Percentiles rank a stretch among this genome's conserved stretches.
phyloP scores from a whole-genome alignment of 2,329 filamentous ascomycete species.

The Sclerotinia subarctica region DNA sequence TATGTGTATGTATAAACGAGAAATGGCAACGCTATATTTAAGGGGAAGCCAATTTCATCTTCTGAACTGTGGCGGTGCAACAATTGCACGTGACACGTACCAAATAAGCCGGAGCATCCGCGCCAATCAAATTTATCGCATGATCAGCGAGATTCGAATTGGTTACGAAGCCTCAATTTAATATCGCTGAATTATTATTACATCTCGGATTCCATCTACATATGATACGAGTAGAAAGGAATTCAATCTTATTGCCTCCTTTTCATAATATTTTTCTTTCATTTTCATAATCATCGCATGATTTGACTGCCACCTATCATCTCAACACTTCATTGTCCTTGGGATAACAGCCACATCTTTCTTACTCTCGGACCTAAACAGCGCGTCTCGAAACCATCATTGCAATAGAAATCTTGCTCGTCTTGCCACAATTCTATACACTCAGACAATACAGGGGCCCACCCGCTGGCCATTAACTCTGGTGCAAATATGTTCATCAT shows the following conservation, averaged over 20 bases:
- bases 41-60: background rate
- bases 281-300: constrained; percentile 9
- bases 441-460: constrained; percentile 1
- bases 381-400: constrained; percentile 13
- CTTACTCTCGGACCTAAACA: constrained; percentile 4
- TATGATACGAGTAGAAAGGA: background rate
- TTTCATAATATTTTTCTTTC: constrained; percentile 4
- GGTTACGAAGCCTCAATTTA: constrained; percentile 21
- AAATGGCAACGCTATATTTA: background rate
- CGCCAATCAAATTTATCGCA: constrained; percentile 12
- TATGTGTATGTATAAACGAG: background rate
- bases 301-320: constrained; percentile 4
- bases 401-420: background rate
- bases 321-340: constrained; percentile 14
- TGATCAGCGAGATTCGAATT: constrained; percentile 12
- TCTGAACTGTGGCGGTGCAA: constrained; percentile 6
- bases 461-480: background rate
- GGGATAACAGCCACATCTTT: constrained; percentile 5
- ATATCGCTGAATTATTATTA: constrained; percentile 6
- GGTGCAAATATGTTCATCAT: constrained; percentile 10
- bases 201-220: background rate
- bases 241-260: background rate
- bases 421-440: constrained; percentile 10
- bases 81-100: background rate
- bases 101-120: background rate